Evolutionary conservation across 306 rosid species (phyloP), one percentile per base, ranked within the genome.

Genomic region (Cotoneaster glaucophyllus): DNA sequence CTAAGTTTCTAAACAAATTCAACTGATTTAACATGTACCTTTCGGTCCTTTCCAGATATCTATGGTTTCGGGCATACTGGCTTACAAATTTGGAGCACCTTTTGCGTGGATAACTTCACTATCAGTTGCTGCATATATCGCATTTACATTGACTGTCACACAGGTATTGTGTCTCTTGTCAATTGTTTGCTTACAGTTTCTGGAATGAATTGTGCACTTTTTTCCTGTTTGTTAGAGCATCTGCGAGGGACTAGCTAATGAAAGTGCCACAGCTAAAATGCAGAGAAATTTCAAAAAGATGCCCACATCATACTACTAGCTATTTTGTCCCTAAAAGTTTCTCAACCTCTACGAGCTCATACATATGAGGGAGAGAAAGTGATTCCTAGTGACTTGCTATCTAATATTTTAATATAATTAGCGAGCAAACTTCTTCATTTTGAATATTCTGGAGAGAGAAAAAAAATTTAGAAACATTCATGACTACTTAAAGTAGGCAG

Each of bases 31-130:
- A 90, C 88, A 80, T 82, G 78, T 85, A 44, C 85, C 84, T 81
- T 54, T 92, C 82, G 78, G 84, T 39, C 85, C 84, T 81, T 54
- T 92, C 84, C 91, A 95, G 99, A 95, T 95, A 90, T 90, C 96
- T 77, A 85, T 95, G 97, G 99, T 95, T 83, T 84, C 99, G 73
- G 99, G 99, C 82, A 95, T 95, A 73, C 88, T 95, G 80, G 97
- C 97, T 65, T 95, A 95, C 90, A 90, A 92, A 70, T 92, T 92
- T 82, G 97, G 97, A 82, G 93, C 97, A 74, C 92, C 97, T 70
- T 95, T 95, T 87, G 99, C 97, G 0, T 86, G 90, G 91, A 95
- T 95, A 84, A 95, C 99, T 41, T 95, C 97, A 44, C 84, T 92
- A 28, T 95, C 99, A 54, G 99, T 95, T 80, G 91, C 93, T 85